Base-by-base conservation (phyloP, 352 stramenopile genomes). In the Globisporangium takayamanum region DNA sequence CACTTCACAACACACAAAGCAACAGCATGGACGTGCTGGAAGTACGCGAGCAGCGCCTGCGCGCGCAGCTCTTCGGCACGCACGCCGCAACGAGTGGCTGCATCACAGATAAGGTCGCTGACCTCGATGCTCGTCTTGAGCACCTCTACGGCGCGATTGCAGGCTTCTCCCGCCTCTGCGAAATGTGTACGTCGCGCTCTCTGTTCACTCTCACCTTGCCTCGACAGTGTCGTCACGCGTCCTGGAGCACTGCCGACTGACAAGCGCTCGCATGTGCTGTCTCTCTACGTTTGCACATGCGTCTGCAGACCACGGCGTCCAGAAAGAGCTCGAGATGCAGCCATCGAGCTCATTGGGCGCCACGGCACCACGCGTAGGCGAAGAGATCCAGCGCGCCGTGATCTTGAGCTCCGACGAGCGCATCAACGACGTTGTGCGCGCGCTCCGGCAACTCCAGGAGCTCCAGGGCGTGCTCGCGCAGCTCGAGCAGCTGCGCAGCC, bases 321-420 rank as follows among this genome's bases (percentile, higher is more conserved):
- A 76, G 1, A 48, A 50, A 7, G 63, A 81, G 2, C 44, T 89
- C 4, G 66, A 80, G 53, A 57, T 86, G 26, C 59, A 69, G 28
- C 69, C 63, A n/a, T 66, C 55, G 0, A 71, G 45, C 28, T n/a
- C 55, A 5, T 60, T 80, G 11, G 51, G 60, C 2, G 57, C 68
- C 36, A 54, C 39, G 15, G 67, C 60, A 28, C 60, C 70, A 3
- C 54, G 51, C 39, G 20, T 59, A 0, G 65, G 71, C 1, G 72
- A 87, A 26, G 73, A 83, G 53, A 67, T 89, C 55, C 78, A 89
- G 57, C 74, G 79, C 50, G 79, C 79, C 11, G 64, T 78, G 33
- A 81, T 89, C 59, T 51, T 89, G 42, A 87, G 69, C 55, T 87
- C 76, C 0, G 60, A 74, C 18, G 67, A 78, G 26, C 73, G 69